These are phyloP conservation scores for Candida coquimbonensis DNA, from an alignment of 805 yeast genomes.

Conservation along the genomic window DNA sequence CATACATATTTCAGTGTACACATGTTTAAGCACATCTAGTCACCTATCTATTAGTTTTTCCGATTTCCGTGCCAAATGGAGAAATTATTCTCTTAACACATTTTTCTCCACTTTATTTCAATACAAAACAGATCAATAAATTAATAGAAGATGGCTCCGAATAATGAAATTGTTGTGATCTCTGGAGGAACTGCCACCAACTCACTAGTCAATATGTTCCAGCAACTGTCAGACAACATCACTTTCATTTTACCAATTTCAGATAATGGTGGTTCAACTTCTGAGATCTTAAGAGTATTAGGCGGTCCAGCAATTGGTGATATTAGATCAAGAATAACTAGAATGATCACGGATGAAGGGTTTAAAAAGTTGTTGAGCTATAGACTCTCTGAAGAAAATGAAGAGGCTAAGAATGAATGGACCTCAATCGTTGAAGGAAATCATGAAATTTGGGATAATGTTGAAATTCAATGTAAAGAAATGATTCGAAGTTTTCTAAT, in stretches of 20 bases:
- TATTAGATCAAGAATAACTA: constrained; percentile 70
- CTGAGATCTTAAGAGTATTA: constrained; percentile 75
- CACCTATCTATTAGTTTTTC: too few relatives aligned
- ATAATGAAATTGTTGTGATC: constrained; percentile 28
- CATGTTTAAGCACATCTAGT: too few relatives aligned
- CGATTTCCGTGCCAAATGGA: too few relatives aligned
- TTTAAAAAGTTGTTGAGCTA: constrained; percentile 34
- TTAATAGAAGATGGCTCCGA: not conserved
- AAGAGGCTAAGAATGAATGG: constrained; percentile 68
- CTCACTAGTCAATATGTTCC: constrained; percentile 55
- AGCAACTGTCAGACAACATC: constrained; percentile 34
- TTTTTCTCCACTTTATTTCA: too few relatives aligned
- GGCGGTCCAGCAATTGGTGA: constrained; percentile 98
- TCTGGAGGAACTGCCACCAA: constrained; percentile 90
- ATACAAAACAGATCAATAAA: not conserved
- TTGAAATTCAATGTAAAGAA: constrained; percentile 56
- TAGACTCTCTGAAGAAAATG: constrained; percentile 42
- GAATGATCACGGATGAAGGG: constrained; percentile 55
- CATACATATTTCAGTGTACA: too few relatives aligned
- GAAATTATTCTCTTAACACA: too few relatives aligned
- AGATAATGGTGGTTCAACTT: constrained; percentile 94
- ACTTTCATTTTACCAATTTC: constrained; percentile 75
- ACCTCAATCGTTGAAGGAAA: constrained; percentile 68
- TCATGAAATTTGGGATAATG: constrained; percentile 58
- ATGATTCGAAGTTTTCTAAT: constrained; percentile 71